Percentiles rank a stretch among this genome's conserved stretches.
Conservation (phyloP, 805 yeast genomes). For the Wickerhamomyces ciferrii region DNA sequence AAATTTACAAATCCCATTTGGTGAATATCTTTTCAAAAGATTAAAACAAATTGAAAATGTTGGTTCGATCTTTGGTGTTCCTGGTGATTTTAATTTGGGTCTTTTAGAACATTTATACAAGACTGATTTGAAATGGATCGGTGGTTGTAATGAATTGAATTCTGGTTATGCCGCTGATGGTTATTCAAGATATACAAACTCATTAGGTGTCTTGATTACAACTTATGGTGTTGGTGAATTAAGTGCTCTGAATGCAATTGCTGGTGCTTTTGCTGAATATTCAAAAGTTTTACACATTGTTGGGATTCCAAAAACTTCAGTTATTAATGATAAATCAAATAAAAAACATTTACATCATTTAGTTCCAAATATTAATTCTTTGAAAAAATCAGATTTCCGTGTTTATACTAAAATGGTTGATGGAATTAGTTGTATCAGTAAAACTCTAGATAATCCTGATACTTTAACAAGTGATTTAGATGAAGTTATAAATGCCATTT, state of each 20-base stretch:
- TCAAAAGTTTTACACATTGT: conserved; percentile 81
- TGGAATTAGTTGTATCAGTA: conserved; percentile 51
- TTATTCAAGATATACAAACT: conserved; percentile 59
- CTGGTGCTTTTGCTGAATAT: conserved; percentile 80
- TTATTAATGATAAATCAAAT: conserved; percentile 19
- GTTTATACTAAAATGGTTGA: conserved; percentile 61
- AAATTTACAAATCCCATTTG: conserved; percentile 38
- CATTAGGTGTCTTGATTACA: conserved; percentile 57
- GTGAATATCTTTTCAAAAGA: conserved; percentile 61
- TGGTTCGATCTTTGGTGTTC: conserved; percentile 67
- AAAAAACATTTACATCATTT: conserved; percentile 51
- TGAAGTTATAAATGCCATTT: conserved; percentile 49
- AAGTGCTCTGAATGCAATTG: conserved; percentile 75
- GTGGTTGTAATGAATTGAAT: conserved; percentile 84
- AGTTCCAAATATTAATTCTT: conserved; percentile 44
- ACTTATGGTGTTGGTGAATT: conserved; percentile 92
- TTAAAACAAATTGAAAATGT: conserved; percentile 47
- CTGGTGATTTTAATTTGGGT: conserved; percentile 70
- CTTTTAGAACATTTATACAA: conserved; percentile 65
- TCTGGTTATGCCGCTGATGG: conserved; percentile 93
- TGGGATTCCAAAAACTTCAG: conserved; percentile 44
- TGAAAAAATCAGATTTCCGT: conserved; percentile 55
- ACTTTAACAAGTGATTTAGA: conserved; percentile 62
- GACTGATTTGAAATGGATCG: conserved; percentile 60
- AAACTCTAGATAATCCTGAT: conserved; percentile 37